These are phyloP conservation scores for Jacaranda copaia DNA, from an alignment of 257 asterid genomes.

Conservation along the genomic window DNA sequence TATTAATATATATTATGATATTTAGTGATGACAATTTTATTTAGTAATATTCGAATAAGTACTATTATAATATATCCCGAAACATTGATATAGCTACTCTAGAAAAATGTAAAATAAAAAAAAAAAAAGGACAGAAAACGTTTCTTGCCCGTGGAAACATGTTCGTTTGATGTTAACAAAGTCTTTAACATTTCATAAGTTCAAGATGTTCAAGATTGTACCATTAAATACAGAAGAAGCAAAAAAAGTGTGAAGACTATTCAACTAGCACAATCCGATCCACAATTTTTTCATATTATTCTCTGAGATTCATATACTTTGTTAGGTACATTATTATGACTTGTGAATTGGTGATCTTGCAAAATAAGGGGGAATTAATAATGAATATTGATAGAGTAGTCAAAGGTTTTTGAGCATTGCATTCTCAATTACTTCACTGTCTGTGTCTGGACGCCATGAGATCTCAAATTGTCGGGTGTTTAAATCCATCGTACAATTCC, in stretches of 20 bases:
- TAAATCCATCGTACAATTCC: conserved; percentile 15
- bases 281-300: background rate
- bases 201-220: background rate
- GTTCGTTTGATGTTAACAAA: background rate
- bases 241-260: background rate
- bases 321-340: conserved; percentile 30
- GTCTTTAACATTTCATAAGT: background rate
- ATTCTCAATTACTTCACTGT: background rate
- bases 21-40: too few relatives aligned
- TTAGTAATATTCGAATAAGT: too few relatives aligned
- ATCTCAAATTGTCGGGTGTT: background rate
- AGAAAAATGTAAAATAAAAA: background rate
- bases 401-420: background rate
- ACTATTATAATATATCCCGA: too few relatives aligned
- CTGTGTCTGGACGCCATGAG: background rate
- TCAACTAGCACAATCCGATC: conserved; percentile 29
- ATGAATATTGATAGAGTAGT: conserved; percentile 5
- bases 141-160: background rate
- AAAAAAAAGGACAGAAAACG: background rate
- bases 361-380: background rate
- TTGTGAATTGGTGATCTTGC: conserved; percentile 26
- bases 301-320: background rate
- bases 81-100: too few relatives aligned
- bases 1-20: too few relatives aligned
- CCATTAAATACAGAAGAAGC: conserved; percentile 6